Evolutionary conservation across 2,329 filamentous ascomycete genomes (phyloP).

Genomic region (Epicoccum nigrum): DNA sequence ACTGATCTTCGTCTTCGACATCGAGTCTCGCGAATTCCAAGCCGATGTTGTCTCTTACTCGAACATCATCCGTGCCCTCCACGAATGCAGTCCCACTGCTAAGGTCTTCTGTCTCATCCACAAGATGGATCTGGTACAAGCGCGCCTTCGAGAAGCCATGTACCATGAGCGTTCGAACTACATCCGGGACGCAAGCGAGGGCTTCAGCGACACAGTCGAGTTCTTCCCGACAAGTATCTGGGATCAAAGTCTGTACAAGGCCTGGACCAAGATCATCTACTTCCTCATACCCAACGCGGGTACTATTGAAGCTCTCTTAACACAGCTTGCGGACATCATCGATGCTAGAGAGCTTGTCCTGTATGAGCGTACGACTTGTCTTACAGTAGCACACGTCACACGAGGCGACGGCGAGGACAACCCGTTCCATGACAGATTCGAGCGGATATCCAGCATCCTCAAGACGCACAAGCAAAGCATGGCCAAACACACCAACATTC

Average conservation of each 20-base stretch:
- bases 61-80: conserved; percentile 84
- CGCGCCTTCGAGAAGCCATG: conserved; percentile 75
- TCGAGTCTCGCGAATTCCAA: conserved; percentile 92
- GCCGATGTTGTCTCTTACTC: conserved; percentile 92
- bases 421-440: conserved; percentile 89
- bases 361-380: conserved; percentile 93
- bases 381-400: conserved; percentile 93
- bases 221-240: conserved; percentile 97
- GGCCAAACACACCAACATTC: conserved; percentile 75
- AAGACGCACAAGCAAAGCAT: conserved; percentile 94
- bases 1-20: conserved; percentile 98
- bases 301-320: conserved; percentile 85
- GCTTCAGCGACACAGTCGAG: conserved; percentile 69
- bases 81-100: conserved; percentile 80
- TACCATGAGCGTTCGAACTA: conserved; percentile 83
- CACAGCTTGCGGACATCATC: conserved; percentile 80
- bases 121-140: conserved; percentile 97
- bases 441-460: conserved; percentile 95
- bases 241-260: conserved; percentile 98
- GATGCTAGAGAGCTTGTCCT: conserved; percentile 92
- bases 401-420: conserved; percentile 76
- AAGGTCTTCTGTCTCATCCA: conserved; percentile 95
- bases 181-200: conserved; percentile 75
- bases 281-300: conserved; percentile 93
- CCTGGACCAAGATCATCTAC: conserved; percentile 98